Evolutionary conservation across 768 basidiomycete species (phyloP), one percentile per base, ranked within the genome.

Genomic region (Suillus brevipes): DNA sequence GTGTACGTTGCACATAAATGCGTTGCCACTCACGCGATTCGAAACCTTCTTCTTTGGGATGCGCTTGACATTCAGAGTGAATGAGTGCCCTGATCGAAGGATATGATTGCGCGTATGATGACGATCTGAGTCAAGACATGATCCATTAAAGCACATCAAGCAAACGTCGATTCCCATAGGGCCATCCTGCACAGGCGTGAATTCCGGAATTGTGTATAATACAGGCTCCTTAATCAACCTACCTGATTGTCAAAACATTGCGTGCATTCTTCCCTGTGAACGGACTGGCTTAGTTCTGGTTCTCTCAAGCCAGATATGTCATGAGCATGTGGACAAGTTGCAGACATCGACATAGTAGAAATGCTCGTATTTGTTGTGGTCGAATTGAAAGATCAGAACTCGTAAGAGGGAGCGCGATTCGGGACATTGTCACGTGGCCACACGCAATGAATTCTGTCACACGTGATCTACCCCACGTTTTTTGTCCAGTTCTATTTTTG

Each of bases 181-280:
- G 4, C 79, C 77, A 73, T 95, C 94, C 91, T 95, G 70, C 59
- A 63, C 28, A 50, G 40, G 25, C 31, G 25, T 47, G 56, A 18
- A 36, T 23, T 38, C 43, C 23, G 23, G 25, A 63, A 23, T 42
- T 43, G 14, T 23, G 18, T 37, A 61, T 43, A n/a, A n/a, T n/a
- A n/a, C 61, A 45, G 20, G 12, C 60, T 62, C 58, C 58, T 13
- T 31, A 63, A 67, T 68, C 64, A 59, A 59, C 74, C 50, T 25
- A 90, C 94, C 86, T 98, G 96, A 71, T 86, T 87, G 76, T 98
- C 96, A 74, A 98, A 99, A 73, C 97, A 99, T 65, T 96, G 95
- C 0, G 96, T 97, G 73, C 97, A 99, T 77, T 99, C 96, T 78
- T 97, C 94, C 9, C 95, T 80, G 69, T 95, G 89, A 0, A 95